Percentiles rank a stretch among this genome's conserved stretches.
Conservation (phyloP, 1,284 basidiomycete genomes). For the Naganishia cerealis region DNA sequence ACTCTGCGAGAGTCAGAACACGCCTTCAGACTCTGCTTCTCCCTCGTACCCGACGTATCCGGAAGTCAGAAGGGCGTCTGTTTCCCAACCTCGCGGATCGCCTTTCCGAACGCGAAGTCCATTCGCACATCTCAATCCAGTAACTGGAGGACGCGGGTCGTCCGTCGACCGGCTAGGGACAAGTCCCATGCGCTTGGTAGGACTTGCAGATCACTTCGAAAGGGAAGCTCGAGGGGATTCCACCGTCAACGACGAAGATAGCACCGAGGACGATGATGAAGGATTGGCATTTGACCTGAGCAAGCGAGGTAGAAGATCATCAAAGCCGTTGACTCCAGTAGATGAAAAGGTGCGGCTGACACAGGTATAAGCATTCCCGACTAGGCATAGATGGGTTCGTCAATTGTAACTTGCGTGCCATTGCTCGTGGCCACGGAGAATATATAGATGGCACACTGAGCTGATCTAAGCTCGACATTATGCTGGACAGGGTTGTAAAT, state of each 20-base stretch:
- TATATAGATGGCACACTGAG: not conserved
- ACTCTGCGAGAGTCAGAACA: not conserved
- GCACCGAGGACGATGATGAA: slow-evolving; percentile 40
- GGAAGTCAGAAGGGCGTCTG: slow-evolving; percentile 18
- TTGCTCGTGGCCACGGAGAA: not conserved
- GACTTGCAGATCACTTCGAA: slow-evolving; percentile 16
- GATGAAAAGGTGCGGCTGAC: slow-evolving; percentile 10
- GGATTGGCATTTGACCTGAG: slow-evolving; percentile 41
- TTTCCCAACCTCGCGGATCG: slow-evolving; percentile 20
- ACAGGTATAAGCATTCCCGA: slow-evolving; percentile 7
- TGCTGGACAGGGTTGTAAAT: no score
- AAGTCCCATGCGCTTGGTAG: slow-evolving; percentile 28
- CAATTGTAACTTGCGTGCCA: slow-evolving; percentile 1
- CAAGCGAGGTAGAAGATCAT: slow-evolving; percentile 33
- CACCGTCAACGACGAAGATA: slow-evolving; percentile 29
- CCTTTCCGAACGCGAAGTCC: slow-evolving; percentile 18
- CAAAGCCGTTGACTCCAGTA: slow-evolving; percentile 32
- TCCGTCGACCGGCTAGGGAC: slow-evolving; percentile 20
- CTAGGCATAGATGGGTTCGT: slow-evolving; percentile 3
- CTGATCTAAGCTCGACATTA: not conserved
- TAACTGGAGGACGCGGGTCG: slow-evolving; percentile 1
- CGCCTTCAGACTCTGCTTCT: not conserved
- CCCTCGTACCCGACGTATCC: slow-evolving; percentile 14
- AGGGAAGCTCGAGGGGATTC: slow-evolving; percentile 1
- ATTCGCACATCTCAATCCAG: slow-evolving; percentile 20